Evolutionary conservation across 108 stramenopile species (phyloP).

Genomic region (Fragilaria crotonensis): DNA sequence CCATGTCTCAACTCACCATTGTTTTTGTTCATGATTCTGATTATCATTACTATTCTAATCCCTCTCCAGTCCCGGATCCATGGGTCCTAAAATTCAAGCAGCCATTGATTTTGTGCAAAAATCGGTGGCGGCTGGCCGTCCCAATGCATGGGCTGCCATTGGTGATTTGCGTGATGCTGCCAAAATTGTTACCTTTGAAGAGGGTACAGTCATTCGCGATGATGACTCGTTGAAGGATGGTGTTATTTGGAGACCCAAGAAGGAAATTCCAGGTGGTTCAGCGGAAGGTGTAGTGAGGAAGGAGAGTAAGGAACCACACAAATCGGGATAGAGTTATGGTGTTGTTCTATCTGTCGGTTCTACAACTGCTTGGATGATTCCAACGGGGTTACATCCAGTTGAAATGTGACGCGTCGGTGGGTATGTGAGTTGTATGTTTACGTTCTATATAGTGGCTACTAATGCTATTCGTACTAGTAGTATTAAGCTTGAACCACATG

Average conservation of each 20-base stretch:
- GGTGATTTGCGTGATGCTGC: conserved; percentile 73
- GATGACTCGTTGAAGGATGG: conserved; percentile 41
- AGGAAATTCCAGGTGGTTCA: not conserved
- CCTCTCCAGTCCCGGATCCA: conserved; percentile 36
- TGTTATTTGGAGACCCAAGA: conserved; percentile 51
- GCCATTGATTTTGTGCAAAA: conserved; percentile 68
- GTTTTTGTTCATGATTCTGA: not conserved
- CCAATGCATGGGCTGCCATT: conserved; percentile 61
- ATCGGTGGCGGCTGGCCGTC: conserved; percentile 18
- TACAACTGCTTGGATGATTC: no score
- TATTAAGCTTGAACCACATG: no score
- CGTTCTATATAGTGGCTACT: no score
- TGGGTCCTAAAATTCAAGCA: conserved; percentile 79
- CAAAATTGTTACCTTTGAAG: conserved; percentile 50
- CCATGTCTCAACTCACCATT: not conserved
- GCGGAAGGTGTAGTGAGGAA: conserved; percentile 23
- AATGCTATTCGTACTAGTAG: no score
- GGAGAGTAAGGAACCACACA: conserved; percentile 50
- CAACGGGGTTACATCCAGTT: no score
- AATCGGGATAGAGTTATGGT: conserved; percentile 46
- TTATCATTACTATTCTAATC: not conserved
- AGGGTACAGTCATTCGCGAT: conserved; percentile 54
- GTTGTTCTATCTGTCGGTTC: no score
- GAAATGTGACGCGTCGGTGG: no score
- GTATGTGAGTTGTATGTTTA: no score